Evolutionary conservation across 2,329 filamentous ascomycete species (phyloP), one percentile per base, ranked within the genome.

Genomic region (Cytospora paraplurivora): DNA sequence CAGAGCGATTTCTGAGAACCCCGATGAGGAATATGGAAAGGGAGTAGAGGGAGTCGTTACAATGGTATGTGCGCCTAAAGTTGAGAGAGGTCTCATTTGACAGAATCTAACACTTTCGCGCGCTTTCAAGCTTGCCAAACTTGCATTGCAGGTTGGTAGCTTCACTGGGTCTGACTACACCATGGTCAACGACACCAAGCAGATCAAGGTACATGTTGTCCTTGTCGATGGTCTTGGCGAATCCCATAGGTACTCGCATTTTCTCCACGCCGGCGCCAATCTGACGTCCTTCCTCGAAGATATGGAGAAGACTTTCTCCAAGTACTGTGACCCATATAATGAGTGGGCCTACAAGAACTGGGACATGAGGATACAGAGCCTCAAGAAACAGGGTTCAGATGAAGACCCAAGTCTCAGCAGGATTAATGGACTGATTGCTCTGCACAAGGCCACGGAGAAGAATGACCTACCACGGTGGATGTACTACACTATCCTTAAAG

Each of bases 401-500:
- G 33, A 33, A 15, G 4, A 61, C 15, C 59, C 38, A 19, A 47
- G 19, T 32, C 41, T 61, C 11, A 3, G 15, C 12, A 35, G 32
- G 33, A 47, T 55, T 11, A 51, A 55, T 11, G 38, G 32, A 10
- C 59, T 38, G 17, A 38, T 61, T 15, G 15, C 52, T 21, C 8
- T 44, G 4, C 34, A 38, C 33, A 38, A 47, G 32, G 38, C 59
- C 59, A 61, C 15, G 7, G 27, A 55, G 33, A 19, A 55, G 15
- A 17, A 50, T 6, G 51, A 27, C 5, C 19, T 4, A 8, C 59
- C 51, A 15, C 47, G 50, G 37, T 61, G 59, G 59, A 54, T 61
- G 51, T 61, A 50, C 21, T 61, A 49, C 51, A 61, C 38, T 17
- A 55, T 34, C 11, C 53, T 49, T 17, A 6, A 33, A n/a, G 19